Conservation (phyloP, 2,329 filamentous ascomycete genomes). For the Sphaerulina populicola region DNA sequence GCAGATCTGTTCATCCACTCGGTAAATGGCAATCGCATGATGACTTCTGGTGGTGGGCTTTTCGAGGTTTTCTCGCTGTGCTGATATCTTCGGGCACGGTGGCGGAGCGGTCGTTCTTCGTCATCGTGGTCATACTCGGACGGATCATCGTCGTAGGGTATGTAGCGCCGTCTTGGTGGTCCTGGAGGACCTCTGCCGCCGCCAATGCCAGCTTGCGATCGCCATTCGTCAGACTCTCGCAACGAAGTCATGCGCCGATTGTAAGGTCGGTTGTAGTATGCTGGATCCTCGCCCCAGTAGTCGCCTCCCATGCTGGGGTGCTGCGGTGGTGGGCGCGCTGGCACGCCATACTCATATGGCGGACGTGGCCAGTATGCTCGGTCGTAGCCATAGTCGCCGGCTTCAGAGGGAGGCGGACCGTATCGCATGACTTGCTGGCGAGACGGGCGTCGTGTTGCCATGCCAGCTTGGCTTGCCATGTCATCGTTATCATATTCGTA, state of each 20-base stretch:
- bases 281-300: constrained; percentile 22
- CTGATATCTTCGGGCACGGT: constrained; percentile 9
- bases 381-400: constrained; percentile 23
- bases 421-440: constrained; percentile 24
- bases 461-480: constrained; percentile 8
- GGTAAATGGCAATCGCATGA: constrained; percentile 30
- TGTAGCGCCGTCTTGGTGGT: constrained; percentile 12
- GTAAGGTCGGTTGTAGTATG: constrained; percentile 24
- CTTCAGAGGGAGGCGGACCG: constrained; percentile 15
- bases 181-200: constrained; percentile 18
- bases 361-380: constrained; percentile 18
- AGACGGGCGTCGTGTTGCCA: constrained; percentile 21
- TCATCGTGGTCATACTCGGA: constrained; percentile 22
- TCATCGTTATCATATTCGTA: constrained; percentile 19
- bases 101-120: constrained; percentile 19
- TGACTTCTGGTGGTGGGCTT: constrained; percentile 23
- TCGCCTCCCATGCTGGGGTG: constrained; percentile 9
- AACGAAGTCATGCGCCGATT: constrained; percentile 18
- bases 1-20: constrained; percentile 29
- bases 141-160: constrained; percentile 14
- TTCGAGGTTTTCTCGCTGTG: constrained; percentile 7
- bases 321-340: constrained; percentile 11
- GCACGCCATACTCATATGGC: constrained; percentile 22
- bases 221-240: constrained; percentile 21
- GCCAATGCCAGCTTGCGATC: constrained; percentile 6